phyloP scores from a whole-genome alignment of 2,329 filamentous ascomycete species.

The Lachnellula willkommii region DNA sequence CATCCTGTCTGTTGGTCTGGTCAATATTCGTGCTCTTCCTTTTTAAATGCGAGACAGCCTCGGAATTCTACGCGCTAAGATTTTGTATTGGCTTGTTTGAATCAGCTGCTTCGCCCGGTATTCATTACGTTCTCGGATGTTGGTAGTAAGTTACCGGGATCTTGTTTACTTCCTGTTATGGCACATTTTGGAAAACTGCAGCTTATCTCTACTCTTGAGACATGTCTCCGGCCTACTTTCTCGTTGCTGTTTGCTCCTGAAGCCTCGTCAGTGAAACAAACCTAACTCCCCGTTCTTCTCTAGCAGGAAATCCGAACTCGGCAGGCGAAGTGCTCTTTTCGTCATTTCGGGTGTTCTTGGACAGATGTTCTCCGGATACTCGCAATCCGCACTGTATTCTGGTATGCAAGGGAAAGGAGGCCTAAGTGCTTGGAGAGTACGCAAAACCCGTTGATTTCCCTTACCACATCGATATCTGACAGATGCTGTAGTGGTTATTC shows the following conservation, averaged over 20 bases:
- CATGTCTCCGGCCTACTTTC: too few relatives aligned
- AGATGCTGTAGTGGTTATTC: slow-evolving; percentile 35
- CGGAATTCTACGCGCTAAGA: slow-evolving; percentile 26
- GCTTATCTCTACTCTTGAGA: too few relatives aligned
- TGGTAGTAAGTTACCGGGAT: slow-evolving; percentile 32
- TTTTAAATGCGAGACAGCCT: slow-evolving; percentile 35
- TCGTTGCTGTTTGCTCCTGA: too few relatives aligned
- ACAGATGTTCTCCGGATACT: slow-evolving; percentile 39
- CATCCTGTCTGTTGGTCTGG: slow-evolving; percentile 33
- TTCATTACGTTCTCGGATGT: slow-evolving; percentile 36
- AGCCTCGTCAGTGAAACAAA: too few relatives aligned
- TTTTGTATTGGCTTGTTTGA: slow-evolving; percentile 21
- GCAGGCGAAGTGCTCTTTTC: slow-evolving; percentile 38
- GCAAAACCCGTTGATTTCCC: too few relatives aligned
- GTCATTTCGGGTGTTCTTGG: slow-evolving; percentile 32
- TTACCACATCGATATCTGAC: too few relatives aligned
- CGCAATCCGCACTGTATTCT: slow-evolving; percentile 37
- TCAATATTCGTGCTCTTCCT: slow-evolving; percentile 9
- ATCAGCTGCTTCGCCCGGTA: slow-evolving; percentile 40
- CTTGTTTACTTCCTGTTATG: too few relatives aligned
- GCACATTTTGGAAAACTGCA: too few relatives aligned
- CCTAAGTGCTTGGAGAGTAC: slow-evolving; percentile 33
- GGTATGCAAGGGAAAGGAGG: slow-evolving; percentile 35
- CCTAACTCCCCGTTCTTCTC: too few relatives aligned
- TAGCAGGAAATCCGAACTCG: slow-evolving; percentile 35